Base-by-base conservation (phyloP, 208 protist genomes). In the Acanthamoeba divionensis region DNA sequence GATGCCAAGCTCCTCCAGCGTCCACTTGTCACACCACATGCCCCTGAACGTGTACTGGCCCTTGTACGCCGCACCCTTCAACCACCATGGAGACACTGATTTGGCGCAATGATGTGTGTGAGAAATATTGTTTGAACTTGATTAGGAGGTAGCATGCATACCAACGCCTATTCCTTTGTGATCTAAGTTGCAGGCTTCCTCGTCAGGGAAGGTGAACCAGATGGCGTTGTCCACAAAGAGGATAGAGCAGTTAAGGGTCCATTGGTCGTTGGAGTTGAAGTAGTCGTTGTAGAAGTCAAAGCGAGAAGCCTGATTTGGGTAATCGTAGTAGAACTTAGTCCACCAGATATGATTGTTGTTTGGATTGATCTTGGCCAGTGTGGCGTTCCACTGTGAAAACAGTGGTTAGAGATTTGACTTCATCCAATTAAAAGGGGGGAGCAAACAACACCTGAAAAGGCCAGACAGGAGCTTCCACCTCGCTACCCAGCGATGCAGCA, bases 251-350 rank as follows among this genome's bases (percentile, higher is more conserved):
- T 60, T 86, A 36, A 86, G 77, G 12, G 47, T 54, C 77, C 77
- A 86, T 55, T 60, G 5, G 33, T 86, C 31, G 36, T 86, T 24
- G 7, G 77, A 67, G 77, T 26, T 66, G 52, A 67, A 86, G 77
- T 86, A 86, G 7, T 38, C 54, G 5, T 60, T 60, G 36, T 54
- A 54, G 54, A 86, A 86, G 77, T 86, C 77, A 38, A 41, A 85
- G 52, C 75, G 60, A 15, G 75, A 50, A 48, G 31, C 45, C 52
- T 41, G 38, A 45, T 85, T 2, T 15, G 75, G 65, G 33, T 45
- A 89, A 18, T 89, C 83, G 62, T 89, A 89, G 83, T 89, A 89
- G 60, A 89, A 62, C 83, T 89, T 89, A 33, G 52, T 54, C 83
- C 83, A 89, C 66, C 66, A 77, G 5, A 89, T 89, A 41, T 75